Conservation (phyloP, 257 asterid genomes). For the Phtheirospermum japonicum region DNA sequence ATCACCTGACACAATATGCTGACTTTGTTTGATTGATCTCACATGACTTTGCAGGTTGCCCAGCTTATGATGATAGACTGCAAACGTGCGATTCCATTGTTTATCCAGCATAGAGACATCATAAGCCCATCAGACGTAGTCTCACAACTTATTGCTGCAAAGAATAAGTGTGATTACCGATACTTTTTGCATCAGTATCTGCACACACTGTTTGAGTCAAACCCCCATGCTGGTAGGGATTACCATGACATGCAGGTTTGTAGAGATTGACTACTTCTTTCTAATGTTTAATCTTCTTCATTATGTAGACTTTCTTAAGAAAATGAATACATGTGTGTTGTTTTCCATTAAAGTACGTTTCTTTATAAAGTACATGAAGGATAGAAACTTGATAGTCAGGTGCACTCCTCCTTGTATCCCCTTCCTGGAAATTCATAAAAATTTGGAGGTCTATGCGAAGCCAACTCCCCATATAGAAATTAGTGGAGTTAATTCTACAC, state of each 20-base stretch:
- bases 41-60: conserved; percentile 60
- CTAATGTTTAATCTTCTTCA: conserved; percentile 12
- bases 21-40: conserved; percentile 20
- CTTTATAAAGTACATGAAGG: conserved; percentile 18
- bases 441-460: not conserved
- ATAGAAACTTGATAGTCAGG: conserved; percentile 13
- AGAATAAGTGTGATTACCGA: conserved; percentile 60
- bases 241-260: conserved; percentile 97
- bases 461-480: conserved; percentile 1
- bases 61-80: conserved; percentile 93
- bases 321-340: not conserved
- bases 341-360: not conserved
- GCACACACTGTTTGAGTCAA: conserved; percentile 69
- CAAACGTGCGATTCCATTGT: conserved; percentile 72
- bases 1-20: not conserved
- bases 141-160: conserved; percentile 71
- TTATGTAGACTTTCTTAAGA: conserved; percentile 15
- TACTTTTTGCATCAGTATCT: conserved; percentile 68
- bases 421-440: not conserved
- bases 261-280: conserved; percentile 10
- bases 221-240: conserved; percentile 90
- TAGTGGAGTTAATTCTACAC: not conserved
- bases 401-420: not conserved
- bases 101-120: conserved; percentile 68
- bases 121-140: conserved; percentile 82